Base-by-base conservation (phyloP, 495 filamentous ascomycete species). In the Xylaria bambusicola region DNA sequence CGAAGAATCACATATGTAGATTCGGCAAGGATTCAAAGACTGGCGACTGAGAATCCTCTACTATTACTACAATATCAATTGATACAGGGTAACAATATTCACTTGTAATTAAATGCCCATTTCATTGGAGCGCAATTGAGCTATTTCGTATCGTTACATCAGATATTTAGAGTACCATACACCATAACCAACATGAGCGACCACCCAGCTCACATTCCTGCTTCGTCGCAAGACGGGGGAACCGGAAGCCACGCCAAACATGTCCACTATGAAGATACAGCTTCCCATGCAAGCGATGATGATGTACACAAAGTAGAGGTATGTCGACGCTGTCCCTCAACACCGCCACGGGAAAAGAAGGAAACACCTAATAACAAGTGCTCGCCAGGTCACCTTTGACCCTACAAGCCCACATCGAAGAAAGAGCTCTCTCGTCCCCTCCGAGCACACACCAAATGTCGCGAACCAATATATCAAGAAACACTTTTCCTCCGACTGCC, bases 341-440 rank as follows among this genome's bases (percentile, higher is more conserved):
- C 33, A 15, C 20, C 15, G 33, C 41, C 10, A 23, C 10, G 23
- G 36, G 15, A 17, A 2, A 15, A 27, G 15, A 31, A 36, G 17
- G 45, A 26, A 55, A 8, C 49, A 23, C 13, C 12, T 41, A 40
- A 23, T 45, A 2, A 59, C 26, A 26, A 27, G 35, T 44, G 21
- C 58, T 58, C 47, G 18, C 8, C 59, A 96, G 89, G 90, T 96
- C 31, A 78, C 88, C 49, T 91, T 96, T 73, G 85, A 87, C 62
- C 69, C 81, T 5, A 79, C 87, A 31, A 88, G 76, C 63, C 83
- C 80, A n/a, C 88, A 89, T 65, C 88, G 92, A 26, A 86, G 92
- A 63, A 93, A 92, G 76, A 91, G 91, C 57, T 97, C 92, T 40
- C 79, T 96, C 31, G 88, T 90, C 8, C 73, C 81, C n/a, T 75